Conservation (phyloP, 768 basidiomycete genomes). For the Leccinum boreale region DNA sequence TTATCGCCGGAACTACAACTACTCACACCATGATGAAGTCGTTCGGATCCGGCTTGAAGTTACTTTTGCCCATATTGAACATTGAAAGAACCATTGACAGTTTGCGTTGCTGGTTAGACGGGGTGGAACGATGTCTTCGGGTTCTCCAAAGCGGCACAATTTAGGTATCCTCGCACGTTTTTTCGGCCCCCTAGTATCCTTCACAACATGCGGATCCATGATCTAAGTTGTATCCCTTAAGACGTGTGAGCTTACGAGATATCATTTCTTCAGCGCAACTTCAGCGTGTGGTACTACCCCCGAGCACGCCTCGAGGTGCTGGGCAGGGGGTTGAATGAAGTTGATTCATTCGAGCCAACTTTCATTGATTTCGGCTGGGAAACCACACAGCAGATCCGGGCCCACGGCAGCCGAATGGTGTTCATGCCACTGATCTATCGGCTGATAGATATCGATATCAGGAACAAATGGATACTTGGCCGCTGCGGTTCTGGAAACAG, state of each 20-base stretch:
- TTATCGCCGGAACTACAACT: neutral
- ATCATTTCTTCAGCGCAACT: neutral
- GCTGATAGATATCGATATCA: too few relatives aligned
- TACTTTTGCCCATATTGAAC: neutral
- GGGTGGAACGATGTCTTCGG: neutral
- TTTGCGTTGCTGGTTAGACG: neutral
- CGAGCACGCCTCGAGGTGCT: neutral
- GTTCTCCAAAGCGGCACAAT: neutral
- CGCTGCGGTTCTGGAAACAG: too few relatives aligned
- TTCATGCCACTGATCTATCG: neutral
- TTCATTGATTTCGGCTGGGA: neutral
- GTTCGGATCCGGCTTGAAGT: slow-evolving; percentile 5
- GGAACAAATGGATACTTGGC: neutral
- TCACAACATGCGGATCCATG: too few relatives aligned
- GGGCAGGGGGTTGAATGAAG: neutral
- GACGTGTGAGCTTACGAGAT: neutral
- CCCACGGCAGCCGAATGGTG: neutral
- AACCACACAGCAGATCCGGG: neutral
- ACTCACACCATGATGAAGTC: slow-evolving; percentile 18
- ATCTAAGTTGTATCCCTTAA: neutral
- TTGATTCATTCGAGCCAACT: neutral
- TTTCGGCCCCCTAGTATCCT: neutral
- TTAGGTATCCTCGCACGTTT: neutral
- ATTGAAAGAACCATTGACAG: neutral
- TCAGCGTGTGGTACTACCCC: neutral